Evolutionary conservation across 805 yeast genomes (phyloP).

Genomic region (Debaryomyces prosopidis): DNA sequence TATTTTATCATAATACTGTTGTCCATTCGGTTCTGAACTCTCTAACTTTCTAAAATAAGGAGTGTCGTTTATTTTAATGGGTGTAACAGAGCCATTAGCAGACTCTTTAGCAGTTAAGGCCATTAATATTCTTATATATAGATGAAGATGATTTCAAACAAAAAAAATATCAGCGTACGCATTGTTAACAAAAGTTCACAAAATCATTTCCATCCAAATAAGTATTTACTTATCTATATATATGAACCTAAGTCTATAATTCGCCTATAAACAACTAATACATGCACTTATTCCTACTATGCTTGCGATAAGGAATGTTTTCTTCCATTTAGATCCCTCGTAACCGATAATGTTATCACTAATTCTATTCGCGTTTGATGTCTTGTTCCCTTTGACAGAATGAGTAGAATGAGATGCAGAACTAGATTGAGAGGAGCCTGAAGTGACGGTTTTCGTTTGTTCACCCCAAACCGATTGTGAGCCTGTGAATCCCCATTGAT

Average conservation of each 20-base stretch:
- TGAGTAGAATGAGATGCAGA: conserved; percentile 12
- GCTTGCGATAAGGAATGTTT: conserved; percentile 12
- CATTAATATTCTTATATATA: too few species aligned
- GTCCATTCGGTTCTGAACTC: neutral
- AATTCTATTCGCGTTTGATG: conserved; percentile 16
- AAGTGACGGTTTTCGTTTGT: conserved; percentile 7
- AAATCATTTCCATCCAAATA: neutral
- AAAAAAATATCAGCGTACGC: neutral
- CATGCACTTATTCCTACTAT: conserved; percentile 15
- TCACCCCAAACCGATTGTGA: conserved; percentile 36
- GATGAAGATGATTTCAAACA: neutral
- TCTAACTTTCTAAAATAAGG: neutral
- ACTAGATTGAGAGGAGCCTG: conserved; percentile 6
- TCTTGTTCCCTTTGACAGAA: conserved; percentile 16
- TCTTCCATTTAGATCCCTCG: conserved; percentile 14
- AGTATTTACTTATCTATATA: neutral
- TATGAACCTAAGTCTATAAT: conserved; percentile 1
- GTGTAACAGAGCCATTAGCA: too few species aligned
- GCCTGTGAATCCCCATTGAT: conserved; percentile 46
- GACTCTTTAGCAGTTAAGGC: too few species aligned
- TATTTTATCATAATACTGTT: neutral
- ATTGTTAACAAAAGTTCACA: neutral
- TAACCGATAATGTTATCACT: conserved; percentile 1
- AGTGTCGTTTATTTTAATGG: neutral
- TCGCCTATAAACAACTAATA: conserved; percentile 13